Percentiles rank a stretch among this genome's conserved stretches.
These are phyloP conservation scores for Gelatoporia subvermispora DNA, from an alignment of 768 basidiomycete species.

Conservation along the genomic window DNA sequence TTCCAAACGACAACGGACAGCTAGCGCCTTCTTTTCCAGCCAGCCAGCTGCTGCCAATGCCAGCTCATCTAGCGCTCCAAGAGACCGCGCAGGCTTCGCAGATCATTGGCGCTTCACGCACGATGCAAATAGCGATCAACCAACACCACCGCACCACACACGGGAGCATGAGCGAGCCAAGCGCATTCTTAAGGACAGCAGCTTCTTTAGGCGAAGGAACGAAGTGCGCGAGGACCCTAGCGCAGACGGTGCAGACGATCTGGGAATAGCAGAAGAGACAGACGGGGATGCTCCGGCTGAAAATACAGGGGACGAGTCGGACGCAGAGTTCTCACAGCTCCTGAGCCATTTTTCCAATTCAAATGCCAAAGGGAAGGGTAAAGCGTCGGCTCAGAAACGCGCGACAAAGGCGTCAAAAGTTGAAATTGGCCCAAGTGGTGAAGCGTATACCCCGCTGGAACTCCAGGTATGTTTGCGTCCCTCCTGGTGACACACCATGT, in stretches of 20 bases:
- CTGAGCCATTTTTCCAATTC: conserved; percentile 37
- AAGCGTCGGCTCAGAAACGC: conserved; percentile 1
- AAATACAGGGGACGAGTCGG: conserved; percentile 38
- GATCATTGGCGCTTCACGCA: conserved; percentile 45
- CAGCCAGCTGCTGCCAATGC: neutral
- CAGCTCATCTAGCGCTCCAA: neutral
- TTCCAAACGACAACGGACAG: conserved; percentile 19
- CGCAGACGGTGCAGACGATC: neutral
- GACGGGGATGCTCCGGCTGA: neutral
- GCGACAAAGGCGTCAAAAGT: conserved; percentile 27
- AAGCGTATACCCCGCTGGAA: conserved; percentile 74
- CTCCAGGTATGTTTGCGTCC: conserved; percentile 42
- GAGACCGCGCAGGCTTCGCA: conserved; percentile 12
- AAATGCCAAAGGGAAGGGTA: conserved; percentile 20
- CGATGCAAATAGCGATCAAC: conserved; percentile 7
- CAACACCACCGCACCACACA: conserved; percentile 12
- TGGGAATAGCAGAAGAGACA: neutral
- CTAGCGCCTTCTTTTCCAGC: conserved; percentile 10
- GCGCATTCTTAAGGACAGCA: conserved; percentile 47
- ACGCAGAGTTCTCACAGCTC: conserved; percentile 43
- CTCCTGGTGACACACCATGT: neutral
- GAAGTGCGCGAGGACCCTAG: conserved; percentile 4
- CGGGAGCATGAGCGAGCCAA: conserved; percentile 41
- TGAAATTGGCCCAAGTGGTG: conserved; percentile 61
- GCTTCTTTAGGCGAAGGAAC: conserved; percentile 23